Base-by-base conservation (phyloP, 2,329 filamentous ascomycete genomes). In the Macrophomina tecta region DNA sequence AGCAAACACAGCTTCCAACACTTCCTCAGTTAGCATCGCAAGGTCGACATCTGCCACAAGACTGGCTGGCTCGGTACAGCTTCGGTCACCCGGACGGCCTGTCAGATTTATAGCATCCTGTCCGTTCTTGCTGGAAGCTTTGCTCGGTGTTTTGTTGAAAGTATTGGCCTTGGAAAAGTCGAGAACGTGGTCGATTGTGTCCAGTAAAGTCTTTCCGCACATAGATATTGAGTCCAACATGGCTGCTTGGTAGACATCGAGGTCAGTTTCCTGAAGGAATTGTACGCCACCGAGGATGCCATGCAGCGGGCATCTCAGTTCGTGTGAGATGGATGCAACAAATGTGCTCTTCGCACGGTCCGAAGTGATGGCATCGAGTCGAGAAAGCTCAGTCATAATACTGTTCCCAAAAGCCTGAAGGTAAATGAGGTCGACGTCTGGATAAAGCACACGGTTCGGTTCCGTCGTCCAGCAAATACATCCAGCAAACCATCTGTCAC, bases 261-360 rank as follows among this genome's bases (percentile, higher is more conserved):
- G 68, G 4, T 63, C 63, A 12, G 73, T 75, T n/a, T 87, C 85
- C 4, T 82, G 80, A 0, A 89, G 71, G 3, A 88, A 62, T 79
- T 86, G 75, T 52, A 77, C 74, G 23, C 69, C 68, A 0, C 85
- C 82, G 0, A 89, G 75, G 38, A 89, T 84, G 2, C 87, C 87
- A 65, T 90, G 87, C 0, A 90, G 77, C 0, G 87, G 87, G 1
- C 84, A 87, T 4, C 87, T 81, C 14, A 90, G 75, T 72, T 90
- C 87, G 70, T 90, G 87, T 3, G 84, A 87, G 5, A 90, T 82
- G 1, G 84, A 88, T 0, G 85, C 84, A 7, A 90, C 81, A 42
- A 88, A 84, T 66, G 88, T 86, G 1, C 83, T 83, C 72, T 88
- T 88, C 49, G 85, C 85, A 56, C 73, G 71, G 58, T 79, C 77